Evolutionary conservation across 139 green algal genomes (phyloP), one percentile per base, ranked within the genome.

Genomic region (Ostreobium quekettii): DNA sequence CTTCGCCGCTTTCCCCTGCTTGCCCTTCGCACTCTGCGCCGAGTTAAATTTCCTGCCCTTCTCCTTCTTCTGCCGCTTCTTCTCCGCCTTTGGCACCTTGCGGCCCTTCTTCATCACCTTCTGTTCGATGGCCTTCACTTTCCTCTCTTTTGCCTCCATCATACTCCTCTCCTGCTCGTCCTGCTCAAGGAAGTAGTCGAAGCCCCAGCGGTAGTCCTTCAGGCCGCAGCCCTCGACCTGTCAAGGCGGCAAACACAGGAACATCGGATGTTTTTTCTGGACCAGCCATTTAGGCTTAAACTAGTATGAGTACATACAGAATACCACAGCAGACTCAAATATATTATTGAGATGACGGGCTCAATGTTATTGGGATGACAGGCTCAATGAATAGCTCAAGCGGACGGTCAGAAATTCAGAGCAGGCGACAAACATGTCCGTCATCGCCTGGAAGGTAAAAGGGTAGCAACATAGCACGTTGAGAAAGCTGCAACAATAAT

Each of bases 181-280:
- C 69, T 95, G 84, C 26, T 82, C 74, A 53, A 99, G 76, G 75
- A 92, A 98, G 62, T 92, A 90, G 56, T 92, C 86, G 73, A 98
- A 99, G 76, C 96, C 89, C 8, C 94, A 70, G 48, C 86, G 76
- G 71, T 95, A 96, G 81, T 97, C 91, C 53, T 73, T 74, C 61
- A 98, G 75, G 67, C 88, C 79, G 60, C 76, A 53, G 31, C 83
- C 60, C 48, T 91, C 87, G 36, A 93, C 83, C 80, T 90, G 71
- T 7, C 33, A 48, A 3, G 36, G 30, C 48, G 24, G 36, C 5
- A 71, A 49, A 4, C 19, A 28, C 37, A 58, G 49, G 36, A 8
- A 11, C 8, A 58, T 15, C 3, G 31, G 49, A 26, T 4, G 48
- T 7, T 37, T n/a, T n/a, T n/a, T n/a, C n/a, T n/a, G n/a, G n/a